Percentiles rank a stretch among this genome's conserved stretches.
Conservation (phyloP, 108 stramenopile genomes). For the Cyclotella choctawhatcheeana region DNA sequence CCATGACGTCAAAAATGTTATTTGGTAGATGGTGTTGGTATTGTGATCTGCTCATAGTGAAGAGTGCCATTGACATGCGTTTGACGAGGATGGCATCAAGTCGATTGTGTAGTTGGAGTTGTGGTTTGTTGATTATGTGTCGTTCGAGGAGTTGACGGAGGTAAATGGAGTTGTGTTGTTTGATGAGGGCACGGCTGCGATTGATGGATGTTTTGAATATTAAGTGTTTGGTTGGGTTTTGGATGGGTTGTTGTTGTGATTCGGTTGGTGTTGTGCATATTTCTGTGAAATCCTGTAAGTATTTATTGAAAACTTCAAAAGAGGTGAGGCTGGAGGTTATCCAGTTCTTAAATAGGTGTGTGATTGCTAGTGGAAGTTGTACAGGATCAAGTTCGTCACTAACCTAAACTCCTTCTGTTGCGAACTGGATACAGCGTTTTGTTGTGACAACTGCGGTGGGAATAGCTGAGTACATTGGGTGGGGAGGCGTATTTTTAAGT, state of each 20-base stretch:
- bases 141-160: background rate
- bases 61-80: background rate
- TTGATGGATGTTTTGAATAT: background rate
- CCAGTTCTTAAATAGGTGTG: background rate
- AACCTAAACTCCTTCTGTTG: background rate
- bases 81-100: background rate
- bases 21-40: no score
- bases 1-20: no score
- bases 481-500: no score
- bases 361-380: background rate
- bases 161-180: background rate
- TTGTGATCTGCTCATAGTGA: background rate
- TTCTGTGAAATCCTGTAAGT: background rate
- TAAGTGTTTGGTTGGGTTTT: background rate
- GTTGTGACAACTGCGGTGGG: background rate
- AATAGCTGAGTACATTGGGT: background rate
- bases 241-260: no score
- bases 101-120: no score
- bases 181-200: background rate
- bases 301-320: background rate
- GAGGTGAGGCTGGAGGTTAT: background rate
- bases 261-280: background rate
- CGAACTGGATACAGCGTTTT: background rate
- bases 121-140: background rate
- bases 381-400: background rate